These are phyloP conservation scores for Misopates orontium DNA, from an alignment of 257 asterid species.

Conservation along the genomic window DNA sequence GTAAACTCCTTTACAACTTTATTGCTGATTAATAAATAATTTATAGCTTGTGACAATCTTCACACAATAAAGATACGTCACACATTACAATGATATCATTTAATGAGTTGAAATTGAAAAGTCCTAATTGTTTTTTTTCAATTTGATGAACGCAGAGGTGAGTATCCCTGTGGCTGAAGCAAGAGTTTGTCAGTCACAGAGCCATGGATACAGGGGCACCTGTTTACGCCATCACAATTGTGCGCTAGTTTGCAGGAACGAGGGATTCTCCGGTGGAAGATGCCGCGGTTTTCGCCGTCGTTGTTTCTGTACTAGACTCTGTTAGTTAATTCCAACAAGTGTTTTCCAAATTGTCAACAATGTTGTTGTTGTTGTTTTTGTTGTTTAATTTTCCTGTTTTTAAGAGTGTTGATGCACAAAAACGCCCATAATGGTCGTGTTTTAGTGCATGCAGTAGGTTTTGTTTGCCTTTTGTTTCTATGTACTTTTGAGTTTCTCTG, in stretches of 20 bases:
- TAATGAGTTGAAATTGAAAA: neutral
- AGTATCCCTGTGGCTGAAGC: conserved; percentile 36
- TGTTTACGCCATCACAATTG: conserved; percentile 41
- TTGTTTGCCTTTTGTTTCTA: neutral
- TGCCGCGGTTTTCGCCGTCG: conserved; percentile 43
- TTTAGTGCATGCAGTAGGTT: neutral
- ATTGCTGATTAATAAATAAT: neutral
- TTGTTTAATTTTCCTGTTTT: neutral
- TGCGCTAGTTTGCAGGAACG: conserved; percentile 52
- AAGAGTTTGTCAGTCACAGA: conserved; percentile 48
- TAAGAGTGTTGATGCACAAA: neutral
- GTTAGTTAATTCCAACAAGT: conserved; percentile 20
- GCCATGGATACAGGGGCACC: conserved; percentile 42
- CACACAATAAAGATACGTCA: neutral
- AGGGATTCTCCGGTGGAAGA: conserved; percentile 49
- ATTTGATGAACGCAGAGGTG: conserved; percentile 23
- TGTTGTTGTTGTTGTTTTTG: too few relatives aligned
- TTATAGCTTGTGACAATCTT: neutral
- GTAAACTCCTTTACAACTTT: neutral
- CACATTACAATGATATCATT: too few relatives aligned
- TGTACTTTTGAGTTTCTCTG: too few relatives aligned
- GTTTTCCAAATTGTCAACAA: too few relatives aligned
- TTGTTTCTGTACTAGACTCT: conserved; percentile 51
- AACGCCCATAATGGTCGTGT: neutral
- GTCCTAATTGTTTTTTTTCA: neutral